Base-by-base conservation (phyloP, 176 grass and related monocot genomes). In the Eleusine coracana region DNA sequence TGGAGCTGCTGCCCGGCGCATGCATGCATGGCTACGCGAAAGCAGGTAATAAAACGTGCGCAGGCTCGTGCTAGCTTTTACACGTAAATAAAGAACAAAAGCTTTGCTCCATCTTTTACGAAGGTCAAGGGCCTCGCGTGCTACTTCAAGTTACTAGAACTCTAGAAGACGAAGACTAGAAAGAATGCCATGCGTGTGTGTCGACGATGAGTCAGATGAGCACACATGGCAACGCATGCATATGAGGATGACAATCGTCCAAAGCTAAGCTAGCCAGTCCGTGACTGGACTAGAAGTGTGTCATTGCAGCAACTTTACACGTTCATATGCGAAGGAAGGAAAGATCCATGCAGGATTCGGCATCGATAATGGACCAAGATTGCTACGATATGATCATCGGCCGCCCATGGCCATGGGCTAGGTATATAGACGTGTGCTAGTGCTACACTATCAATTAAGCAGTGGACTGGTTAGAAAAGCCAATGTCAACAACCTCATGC, bases 101-200 rank as follows among this genome's bases (percentile, higher is more conserved):
- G 29, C 44, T 55, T 64, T n/a, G 21, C 48, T 52, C 50, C 3
- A 56, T 58, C 49, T 70, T 80, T 69, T 56, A 41, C 66, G 46
- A 17, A 3, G 78, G 66, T 58, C 78, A 58, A 58, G 36, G 20
- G 51, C 3, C 3, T 41, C 6, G 41, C 78, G 41, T 70, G 66
- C 40, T 81, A 70, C 66, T 81, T 56, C 78, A 80, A 80, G 78
- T 80, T 69, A 80, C 20, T 68, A 56, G 31, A 55, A 52, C 21
- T 18, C 65, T 36, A 69, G 62, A 80, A 40, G 18, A 0, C 16
- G 48, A 46, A 7, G n/a, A n/a, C 56, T n/a, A 59, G 17, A 28
- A 34, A 34, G 25, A 29, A 14, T 34, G 61, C 12, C 40, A 71
- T 46, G 68, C 21, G 5, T 71, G 10, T 27, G 21, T 48, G 38